Conservation (phyloP, 1,139 yeast genomes). For the Blastobotrys ciferrii region DNA sequence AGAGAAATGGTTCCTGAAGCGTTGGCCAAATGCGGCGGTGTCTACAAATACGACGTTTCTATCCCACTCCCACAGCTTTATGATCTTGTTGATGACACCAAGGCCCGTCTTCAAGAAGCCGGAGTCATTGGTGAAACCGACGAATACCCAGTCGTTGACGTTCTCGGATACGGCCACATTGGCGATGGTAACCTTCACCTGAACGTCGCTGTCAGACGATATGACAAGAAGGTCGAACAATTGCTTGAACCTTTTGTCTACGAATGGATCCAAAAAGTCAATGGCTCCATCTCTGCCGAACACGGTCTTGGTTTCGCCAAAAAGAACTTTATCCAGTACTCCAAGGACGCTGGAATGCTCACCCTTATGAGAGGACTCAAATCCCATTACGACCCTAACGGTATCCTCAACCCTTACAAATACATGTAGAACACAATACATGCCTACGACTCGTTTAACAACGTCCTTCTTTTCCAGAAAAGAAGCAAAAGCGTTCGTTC, state of each 20-base stretch:
- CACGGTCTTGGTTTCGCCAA: conserved; percentile 97
- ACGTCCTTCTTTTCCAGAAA: too few relatives aligned
- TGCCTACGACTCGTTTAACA: not conserved
- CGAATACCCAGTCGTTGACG: conserved; percentile 73
- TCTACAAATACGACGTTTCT: conserved; percentile 93
- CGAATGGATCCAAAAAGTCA: conserved; percentile 74
- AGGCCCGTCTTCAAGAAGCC: conserved; percentile 53
- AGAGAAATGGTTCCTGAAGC: conserved; percentile 94
- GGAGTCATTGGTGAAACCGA: conserved; percentile 67
- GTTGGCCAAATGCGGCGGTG: conserved; percentile 82
- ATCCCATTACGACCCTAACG: conserved; percentile 81
- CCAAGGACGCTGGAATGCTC: conserved; percentile 70
- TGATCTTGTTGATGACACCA: conserved; percentile 72
- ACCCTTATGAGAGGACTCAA: conserved; percentile 73
- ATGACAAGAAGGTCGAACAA: conserved; percentile 70
- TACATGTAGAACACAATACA: conserved; percentile 47
- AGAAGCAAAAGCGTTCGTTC: too few relatives aligned
- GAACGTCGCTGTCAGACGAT: conserved; percentile 85
- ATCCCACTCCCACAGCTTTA: conserved; percentile 78
- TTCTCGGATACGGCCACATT: conserved; percentile 92
- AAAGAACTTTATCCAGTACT: conserved; percentile 80
- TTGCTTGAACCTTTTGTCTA: conserved; percentile 89
- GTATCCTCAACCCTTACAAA: conserved; percentile 90
- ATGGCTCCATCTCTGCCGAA: conserved; percentile 93
- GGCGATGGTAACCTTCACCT: conserved; percentile 96